Evolutionary conservation across 2,329 filamentous ascomycete species (phyloP), one percentile per base, ranked within the genome.

Genomic region (Neofusicoccum sp.): DNA sequence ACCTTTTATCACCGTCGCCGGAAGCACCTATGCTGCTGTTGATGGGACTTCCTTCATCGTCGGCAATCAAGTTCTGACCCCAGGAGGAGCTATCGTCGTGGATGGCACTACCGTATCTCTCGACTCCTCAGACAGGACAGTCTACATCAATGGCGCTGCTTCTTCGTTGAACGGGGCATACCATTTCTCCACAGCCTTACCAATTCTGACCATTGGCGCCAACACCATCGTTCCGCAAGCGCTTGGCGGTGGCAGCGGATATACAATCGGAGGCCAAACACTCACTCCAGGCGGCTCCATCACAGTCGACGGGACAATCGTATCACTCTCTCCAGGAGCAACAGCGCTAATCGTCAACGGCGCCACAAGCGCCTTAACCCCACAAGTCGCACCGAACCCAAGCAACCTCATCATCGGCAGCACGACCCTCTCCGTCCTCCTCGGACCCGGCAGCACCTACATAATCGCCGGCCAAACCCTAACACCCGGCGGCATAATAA

Each of bases 401-500:
- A 66, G 68, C 5, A 67, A 69, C 11, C 63, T 73, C 4, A 66
- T 75, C 3, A 60, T 75, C n/a, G 69, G 76, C 45, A 72, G 71
- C 1, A 64, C 63, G 1, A 74, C 71, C 3, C 44, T 59, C 12
- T 40, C 59, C 9, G 43, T 31, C 8, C 26, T 54, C 3, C 48
- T 63, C 41, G 58, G 58, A 16, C 26, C 58, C 6, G 58, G 47
- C 36, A 48, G 40, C 12, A 53, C 45, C 1, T 80, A 78, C 44
- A 61, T 78, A 9, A 66, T 79, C 12, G 68, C 69, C 24, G 76
- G 73, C 8, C 69, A 76, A 41, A 77, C 75, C 1, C 68, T 79
- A 1, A 65, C 66, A 1, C 71, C 76, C 6, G 75, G 73, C 8
- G 70, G 71, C 6, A 62, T 63, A 1, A 70, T 76, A 26, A 73